phyloP scores from a whole-genome alignment of 2,329 filamentous ascomycete genomes.

The Epichloe hybrida region DNA sequence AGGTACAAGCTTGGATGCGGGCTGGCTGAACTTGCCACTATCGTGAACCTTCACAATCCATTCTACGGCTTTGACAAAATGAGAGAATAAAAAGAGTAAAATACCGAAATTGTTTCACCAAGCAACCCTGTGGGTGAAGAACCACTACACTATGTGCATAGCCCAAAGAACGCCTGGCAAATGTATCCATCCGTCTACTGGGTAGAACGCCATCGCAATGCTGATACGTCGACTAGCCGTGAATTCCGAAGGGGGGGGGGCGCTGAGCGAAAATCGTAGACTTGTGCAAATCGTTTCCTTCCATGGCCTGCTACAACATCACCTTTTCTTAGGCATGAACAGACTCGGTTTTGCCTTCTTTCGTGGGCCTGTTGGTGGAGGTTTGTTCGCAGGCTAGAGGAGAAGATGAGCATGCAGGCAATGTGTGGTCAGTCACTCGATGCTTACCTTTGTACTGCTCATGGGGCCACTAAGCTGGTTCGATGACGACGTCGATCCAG shows the following conservation, averaged over 20 bases:
- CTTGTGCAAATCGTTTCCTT: not conserved
- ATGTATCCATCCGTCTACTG: not conserved
- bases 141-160: not conserved
- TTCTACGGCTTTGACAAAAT: not conserved
- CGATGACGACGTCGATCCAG: conserved; percentile 11
- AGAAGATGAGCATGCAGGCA: not conserved
- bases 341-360: conserved; percentile 11
- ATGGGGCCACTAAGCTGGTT: conserved; percentile 7
- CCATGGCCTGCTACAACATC: not conserved
- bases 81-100: not conserved
- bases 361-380: conserved; percentile 4
- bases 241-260: too few species aligned
- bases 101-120: not conserved
- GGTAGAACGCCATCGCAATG: conserved; percentile 5
- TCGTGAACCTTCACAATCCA: not conserved
- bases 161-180: not conserved
- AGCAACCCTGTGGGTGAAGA: not conserved
- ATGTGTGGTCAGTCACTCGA: not conserved
- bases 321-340: conserved; percentile 12
- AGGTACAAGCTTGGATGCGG: not conserved
- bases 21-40: not conserved
- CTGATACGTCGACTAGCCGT: not conserved
- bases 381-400: conserved; percentile 1
- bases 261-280: not conserved
- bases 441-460: conserved; percentile 11